Base-by-base conservation (phyloP, 1,284 basidiomycete genomes). In the Pyrrhoderma lamaoense region DNA sequence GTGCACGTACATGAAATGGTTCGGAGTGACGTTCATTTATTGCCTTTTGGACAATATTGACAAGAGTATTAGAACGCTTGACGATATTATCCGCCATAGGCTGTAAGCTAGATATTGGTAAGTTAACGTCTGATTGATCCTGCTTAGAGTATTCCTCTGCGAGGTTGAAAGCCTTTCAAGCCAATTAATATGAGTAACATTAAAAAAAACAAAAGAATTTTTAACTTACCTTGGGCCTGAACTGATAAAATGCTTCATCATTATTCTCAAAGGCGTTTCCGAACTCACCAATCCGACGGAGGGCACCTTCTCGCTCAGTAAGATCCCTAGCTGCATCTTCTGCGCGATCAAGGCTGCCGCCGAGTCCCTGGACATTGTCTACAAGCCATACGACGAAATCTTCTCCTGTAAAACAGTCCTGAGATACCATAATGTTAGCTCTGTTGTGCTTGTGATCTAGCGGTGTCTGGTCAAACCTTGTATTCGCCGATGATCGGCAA, bases 401-500 rank as follows among this genome's bases (percentile, higher is more conserved):
- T 39, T 88, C 85, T 45, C 89, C 89, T 3, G 79, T 82, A 65
- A 93, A 93, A 55, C 86, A 87, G 58, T 89, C 85, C 19, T 49
- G 19, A 3, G 21, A 34, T 5, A 16, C 38, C 8, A 7, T 40
- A 16, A 14, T 5, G 38, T 40, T 40, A n/a, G n/a, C n/a, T n/a
- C n/a, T n/a, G n/a, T n/a, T n/a, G n/a, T n/a, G n/a, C n/a, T n/a
- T n/a, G n/a, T n/a, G n/a, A n/a, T n/a, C n/a, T n/a, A n/a, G n/a
- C n/a, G n/a, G n/a, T n/a, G n/a, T n/a, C n/a, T n/a, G n/a, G n/a
- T n/a, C 45, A 9, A 45, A 49, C 47, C 48, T 82, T 79, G 60
- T 93, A 93, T 65, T 91, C 89, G 22, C 91, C 91, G n/a, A 94
- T 66, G 19, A 94, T 72, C 0, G 90, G 85, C 68, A 89, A 82